Conservation (phyloP, 148 eudicot species). For the Nyssa sinensis region DNA sequence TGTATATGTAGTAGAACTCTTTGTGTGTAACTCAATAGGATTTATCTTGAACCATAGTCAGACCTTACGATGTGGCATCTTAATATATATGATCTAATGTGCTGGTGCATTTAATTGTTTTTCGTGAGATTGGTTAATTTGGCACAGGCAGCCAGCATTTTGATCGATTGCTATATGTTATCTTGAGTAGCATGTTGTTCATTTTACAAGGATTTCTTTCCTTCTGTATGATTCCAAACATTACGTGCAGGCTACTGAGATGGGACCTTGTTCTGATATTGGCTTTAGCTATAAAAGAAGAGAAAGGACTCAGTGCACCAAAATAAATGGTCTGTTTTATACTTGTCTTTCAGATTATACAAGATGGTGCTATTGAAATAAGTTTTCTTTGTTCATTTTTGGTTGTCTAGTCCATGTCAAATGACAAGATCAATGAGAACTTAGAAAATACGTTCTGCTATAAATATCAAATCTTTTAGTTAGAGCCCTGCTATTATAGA, state of each 20-base stretch:
- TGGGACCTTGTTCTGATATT: neutral
- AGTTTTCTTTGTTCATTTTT: neutral
- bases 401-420: neutral
- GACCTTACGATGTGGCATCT: neutral
- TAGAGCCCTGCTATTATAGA: neutral
- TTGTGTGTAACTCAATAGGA: neutral
- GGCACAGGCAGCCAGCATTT: no score
- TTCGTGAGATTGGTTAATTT: no score
- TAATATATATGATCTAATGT: no score
- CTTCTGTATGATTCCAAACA: no score
- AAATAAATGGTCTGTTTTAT: no score
- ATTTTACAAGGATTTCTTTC: no score
- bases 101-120: neutral
- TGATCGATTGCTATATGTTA: no score
- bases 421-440: neutral
- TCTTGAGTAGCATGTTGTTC: no score
- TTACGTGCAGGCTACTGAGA: no score
- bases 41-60: neutral
- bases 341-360: neutral
- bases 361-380: neutral
- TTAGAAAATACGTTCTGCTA: neutral
- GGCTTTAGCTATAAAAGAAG: neutral
- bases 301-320: neutral
- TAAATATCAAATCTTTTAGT: neutral
- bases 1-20: no score